Conservation (phyloP, 2,329 filamentous ascomycete genomes). For the Penicillium concentricum region DNA sequence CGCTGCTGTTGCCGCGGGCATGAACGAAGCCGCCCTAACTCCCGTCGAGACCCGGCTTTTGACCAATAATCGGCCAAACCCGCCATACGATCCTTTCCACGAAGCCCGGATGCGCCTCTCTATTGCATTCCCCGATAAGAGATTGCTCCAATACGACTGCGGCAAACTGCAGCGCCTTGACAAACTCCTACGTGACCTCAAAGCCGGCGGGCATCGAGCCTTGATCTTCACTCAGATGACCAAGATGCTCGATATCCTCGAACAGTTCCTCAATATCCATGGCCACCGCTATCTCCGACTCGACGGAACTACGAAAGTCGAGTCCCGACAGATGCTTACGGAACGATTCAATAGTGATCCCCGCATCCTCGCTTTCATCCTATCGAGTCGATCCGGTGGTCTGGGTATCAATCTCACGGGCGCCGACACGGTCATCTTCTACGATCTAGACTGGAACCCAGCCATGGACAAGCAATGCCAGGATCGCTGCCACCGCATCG, state of each 20-base stretch:
- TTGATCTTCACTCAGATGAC: constrained; percentile 99
- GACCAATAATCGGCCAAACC: constrained; percentile 50
- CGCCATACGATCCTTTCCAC: constrained; percentile 78
- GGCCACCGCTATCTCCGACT: constrained; percentile 94
- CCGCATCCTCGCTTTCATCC: constrained; percentile 89
- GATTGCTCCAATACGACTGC: constrained; percentile 95
- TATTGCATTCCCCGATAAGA: constrained; percentile 94
- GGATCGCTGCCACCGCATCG: constrained; percentile 94
- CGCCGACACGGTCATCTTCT: constrained; percentile 97
- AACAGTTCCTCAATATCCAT: constrained; percentile 97
- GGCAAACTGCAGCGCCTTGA: constrained; percentile 93
- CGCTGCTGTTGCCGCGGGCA: constrained; percentile 76
- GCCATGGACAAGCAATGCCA: constrained; percentile 99
- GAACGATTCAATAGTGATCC: constrained; percentile 96
- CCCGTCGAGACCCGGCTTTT: constrained; percentile 54
- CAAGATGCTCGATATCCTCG: constrained; percentile 93
- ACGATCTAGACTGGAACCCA: constrained; percentile 98
- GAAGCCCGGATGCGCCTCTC: constrained; percentile 88
- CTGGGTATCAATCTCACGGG: constrained; percentile 95
- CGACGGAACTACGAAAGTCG: constrained; percentile 93
- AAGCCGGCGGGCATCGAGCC: constrained; percentile 86
- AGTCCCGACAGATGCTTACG: constrained; percentile 90
- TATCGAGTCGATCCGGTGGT: constrained; percentile 91
- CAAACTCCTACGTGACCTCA: constrained; percentile 77
- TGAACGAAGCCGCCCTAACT: constrained; percentile 67